A percentile compares a stretch with the other conserved stretches of the same genome.
phyloP scores from a whole-genome alignment of 2,329 filamentous ascomycete genomes.

The Xylaria sp. region DNA sequence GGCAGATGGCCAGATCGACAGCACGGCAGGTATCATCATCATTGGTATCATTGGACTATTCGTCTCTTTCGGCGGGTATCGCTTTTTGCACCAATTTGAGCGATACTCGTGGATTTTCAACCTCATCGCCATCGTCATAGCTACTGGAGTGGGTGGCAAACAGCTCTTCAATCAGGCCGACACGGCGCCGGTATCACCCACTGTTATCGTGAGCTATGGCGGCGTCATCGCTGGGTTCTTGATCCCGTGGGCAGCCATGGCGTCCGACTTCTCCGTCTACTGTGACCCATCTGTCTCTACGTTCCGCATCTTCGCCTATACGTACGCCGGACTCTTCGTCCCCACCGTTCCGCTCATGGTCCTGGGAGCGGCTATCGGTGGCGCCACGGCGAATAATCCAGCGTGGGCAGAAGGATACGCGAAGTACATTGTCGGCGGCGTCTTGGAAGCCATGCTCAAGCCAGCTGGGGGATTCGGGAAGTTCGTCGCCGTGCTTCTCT shows the following conservation, averaged over 20 bases:
- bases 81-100: constrained; percentile 67
- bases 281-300: constrained; percentile 58
- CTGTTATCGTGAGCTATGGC: constrained; percentile 25
- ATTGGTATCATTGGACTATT: constrained; percentile 67
- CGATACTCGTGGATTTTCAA: constrained; percentile 68
- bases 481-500: constrained; percentile 69
- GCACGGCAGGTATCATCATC: constrained; percentile 70
- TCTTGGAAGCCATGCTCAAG: constrained; percentile 68
- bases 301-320: constrained; percentile 63
- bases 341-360: constrained; percentile 64
- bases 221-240: constrained; percentile 31
- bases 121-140: constrained; percentile 64
- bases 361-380: constrained; percentile 72
- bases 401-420: constrained; percentile 66
- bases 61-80: constrained; percentile 71
- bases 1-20: constrained; percentile 59
- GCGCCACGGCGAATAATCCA: constrained; percentile 65
- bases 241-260: constrained; percentile 63
- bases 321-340: constrained; percentile 59
- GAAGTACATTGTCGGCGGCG: constrained; percentile 65
- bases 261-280: constrained; percentile 71
- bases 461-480: constrained; percentile 70
- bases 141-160: constrained; percentile 30
- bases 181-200: constrained; percentile 1
- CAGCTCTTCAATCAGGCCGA: constrained; percentile 26